phyloP scores from a whole-genome alignment of 2,329 filamentous ascomycete species.

The Botrytis cinerea region DNA sequence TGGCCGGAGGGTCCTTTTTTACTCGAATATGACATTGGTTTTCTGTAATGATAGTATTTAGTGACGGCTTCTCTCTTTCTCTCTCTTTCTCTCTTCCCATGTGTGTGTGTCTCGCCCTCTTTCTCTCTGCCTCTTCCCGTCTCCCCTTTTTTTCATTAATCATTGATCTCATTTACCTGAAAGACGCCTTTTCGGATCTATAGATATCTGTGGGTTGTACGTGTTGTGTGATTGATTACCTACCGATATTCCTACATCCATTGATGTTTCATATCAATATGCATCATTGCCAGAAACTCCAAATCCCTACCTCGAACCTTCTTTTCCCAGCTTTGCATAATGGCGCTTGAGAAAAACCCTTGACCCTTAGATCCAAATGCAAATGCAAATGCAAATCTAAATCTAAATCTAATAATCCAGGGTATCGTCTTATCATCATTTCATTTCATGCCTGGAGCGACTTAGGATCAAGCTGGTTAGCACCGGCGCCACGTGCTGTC shows the following conservation, averaged over 20 bases:
- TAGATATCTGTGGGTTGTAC: not conserved
- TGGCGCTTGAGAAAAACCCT: not conserved
- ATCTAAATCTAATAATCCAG: not conserved
- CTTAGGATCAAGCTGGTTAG: not conserved
- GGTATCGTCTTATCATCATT: not conserved
- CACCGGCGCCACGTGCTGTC: not conserved
- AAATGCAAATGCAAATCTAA: not conserved
- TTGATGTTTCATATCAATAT: not conserved
- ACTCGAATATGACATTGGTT: not conserved
- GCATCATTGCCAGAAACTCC: not conserved
- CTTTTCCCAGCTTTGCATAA: not conserved
- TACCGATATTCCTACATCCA: not conserved
- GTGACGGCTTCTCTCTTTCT: not conserved
- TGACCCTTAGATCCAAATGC: not conserved
- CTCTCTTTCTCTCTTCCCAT: not conserved
- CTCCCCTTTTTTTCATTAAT: not conserved
- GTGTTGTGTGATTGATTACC: not conserved
- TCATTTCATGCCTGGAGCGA: not conserved
- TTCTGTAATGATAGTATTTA: not conserved
- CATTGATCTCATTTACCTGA: not conserved
- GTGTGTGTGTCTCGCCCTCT: not conserved
- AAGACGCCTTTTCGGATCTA: not conserved
- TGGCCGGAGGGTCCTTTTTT: slow-evolving; percentile 7
- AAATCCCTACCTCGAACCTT: not conserved
- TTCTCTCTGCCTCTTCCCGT: not conserved